Evolutionary conservation across 2,329 filamentous ascomycete genomes (phyloP).

Genomic region (Arthrobotrys sinensis): DNA sequence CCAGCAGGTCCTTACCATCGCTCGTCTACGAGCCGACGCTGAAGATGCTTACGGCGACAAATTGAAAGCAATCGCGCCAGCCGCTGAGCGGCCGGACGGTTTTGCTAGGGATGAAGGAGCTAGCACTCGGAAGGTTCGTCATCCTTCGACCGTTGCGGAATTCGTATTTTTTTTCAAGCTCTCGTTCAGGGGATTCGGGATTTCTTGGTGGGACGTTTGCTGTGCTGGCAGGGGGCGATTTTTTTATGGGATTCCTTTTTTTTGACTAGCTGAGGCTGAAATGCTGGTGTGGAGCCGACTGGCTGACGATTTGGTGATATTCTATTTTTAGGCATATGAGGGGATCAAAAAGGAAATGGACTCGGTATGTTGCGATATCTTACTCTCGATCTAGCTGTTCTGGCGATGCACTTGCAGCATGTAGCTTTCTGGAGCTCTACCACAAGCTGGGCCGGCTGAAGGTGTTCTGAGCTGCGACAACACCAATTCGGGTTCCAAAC

Average conservation of each 20-base stretch:
- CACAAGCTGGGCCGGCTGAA: constrained; percentile 77
- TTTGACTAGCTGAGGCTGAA: constrained; percentile 58
- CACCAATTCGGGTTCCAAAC: constrained; percentile 24
- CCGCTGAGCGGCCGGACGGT: constrained; percentile 85
- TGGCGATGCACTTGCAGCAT: constrained; percentile 33
- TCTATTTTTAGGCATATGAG: constrained; percentile 64
- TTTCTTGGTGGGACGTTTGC: constrained; percentile 27
- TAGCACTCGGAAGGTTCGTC: constrained; percentile 86
- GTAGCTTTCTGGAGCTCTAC: constrained; percentile 93
- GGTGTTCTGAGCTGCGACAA: constrained; percentile 69
- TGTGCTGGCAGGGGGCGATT: constrained; percentile 49
- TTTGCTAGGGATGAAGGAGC: constrained; percentile 95
- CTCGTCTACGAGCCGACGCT: constrained; percentile 93
- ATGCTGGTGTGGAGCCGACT: constrained; percentile 46
- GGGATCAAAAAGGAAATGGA: constrained; percentile 65
- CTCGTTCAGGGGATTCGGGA: constrained; percentile 6
- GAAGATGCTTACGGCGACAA: constrained; percentile 89
- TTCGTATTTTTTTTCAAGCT: not conserved
- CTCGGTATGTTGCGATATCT: constrained; percentile 62
- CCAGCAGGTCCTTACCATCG: constrained; percentile 90
- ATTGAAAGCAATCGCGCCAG: constrained; percentile 84
- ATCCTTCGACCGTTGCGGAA: constrained; percentile 1
- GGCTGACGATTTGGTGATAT: constrained; percentile 56
- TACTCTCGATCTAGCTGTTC: constrained; percentile 21
- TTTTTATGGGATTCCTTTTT: constrained; percentile 23